Conservation (phyloP, 2,329 filamentous ascomycete genomes). For the Stemphylium beticola region DNA sequence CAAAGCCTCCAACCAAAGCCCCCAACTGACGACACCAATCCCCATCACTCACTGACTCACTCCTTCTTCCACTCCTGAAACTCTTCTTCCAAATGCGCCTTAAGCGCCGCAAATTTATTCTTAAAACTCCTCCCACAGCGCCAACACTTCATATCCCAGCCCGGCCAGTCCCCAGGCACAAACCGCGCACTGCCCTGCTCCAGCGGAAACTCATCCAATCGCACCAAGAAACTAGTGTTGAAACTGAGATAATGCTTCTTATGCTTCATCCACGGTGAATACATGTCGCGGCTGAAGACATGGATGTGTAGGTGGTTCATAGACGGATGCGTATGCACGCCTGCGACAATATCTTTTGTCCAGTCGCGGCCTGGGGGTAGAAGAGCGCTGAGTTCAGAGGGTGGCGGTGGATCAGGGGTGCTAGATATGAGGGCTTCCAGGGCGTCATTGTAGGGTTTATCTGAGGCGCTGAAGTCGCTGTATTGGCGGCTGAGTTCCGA, state of each 20-base stretch:
- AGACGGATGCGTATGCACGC: conserved; percentile 84
- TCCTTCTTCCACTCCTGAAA: conserved; percentile 73
- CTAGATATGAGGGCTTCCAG: conserved; percentile 55
- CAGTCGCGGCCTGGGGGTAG: conserved; percentile 77
- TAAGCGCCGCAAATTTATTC: conserved; percentile 75
- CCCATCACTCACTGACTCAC: conserved; percentile 5
- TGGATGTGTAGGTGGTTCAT: conserved; percentile 95
- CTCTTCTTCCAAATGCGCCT: conserved; percentile 76
- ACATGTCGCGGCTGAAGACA: conserved; percentile 80
- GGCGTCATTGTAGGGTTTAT: conserved; percentile 68
- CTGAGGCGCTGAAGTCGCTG: conserved; percentile 67
- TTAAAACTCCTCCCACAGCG: conserved; percentile 76
- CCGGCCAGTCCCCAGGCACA: conserved; percentile 66
- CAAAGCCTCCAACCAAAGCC: no score
- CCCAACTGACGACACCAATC: no score
- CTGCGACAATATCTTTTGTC: conserved; percentile 73
- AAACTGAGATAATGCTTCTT: conserved; percentile 94
- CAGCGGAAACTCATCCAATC: conserved; percentile 80
- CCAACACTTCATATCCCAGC: conserved; percentile 79
- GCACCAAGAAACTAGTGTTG: conserved; percentile 81
- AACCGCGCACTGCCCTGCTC: conserved; percentile 68
- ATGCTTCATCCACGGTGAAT: conserved; percentile 74
- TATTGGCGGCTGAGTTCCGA: conserved; percentile 75
- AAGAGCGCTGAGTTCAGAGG: conserved; percentile 51
- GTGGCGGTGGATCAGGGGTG: conserved; percentile 33